These are phyloP conservation scores for Trichophaea hybrida DNA, from an alignment of 2,329 filamentous ascomycete genomes.

Conservation along the genomic window DNA sequence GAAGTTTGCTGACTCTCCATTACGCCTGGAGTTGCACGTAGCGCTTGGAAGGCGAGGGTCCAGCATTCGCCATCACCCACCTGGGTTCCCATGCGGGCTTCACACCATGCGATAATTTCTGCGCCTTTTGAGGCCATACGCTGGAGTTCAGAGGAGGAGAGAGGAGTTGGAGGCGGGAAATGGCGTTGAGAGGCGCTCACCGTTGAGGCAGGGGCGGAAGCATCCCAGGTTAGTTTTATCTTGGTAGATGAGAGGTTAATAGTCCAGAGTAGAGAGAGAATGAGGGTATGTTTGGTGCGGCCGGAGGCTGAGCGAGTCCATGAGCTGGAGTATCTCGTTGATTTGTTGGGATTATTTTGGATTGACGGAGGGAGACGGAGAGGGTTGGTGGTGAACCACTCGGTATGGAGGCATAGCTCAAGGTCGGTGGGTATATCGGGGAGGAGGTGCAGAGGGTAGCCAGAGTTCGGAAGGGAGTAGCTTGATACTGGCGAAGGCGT, in stretches of 20 bases:
- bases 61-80: slow-evolving; percentile 33
- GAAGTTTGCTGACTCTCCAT: slow-evolving; percentile 28
- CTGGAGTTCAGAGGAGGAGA: slow-evolving; percentile 24
- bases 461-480: slow-evolving; percentile 13
- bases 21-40: slow-evolving; percentile 25
- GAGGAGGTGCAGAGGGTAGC: slow-evolving; percentile 8
- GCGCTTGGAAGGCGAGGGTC: slow-evolving; percentile 30
- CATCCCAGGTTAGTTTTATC: slow-evolving; percentile 31
- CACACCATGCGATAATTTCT: slow-evolving; percentile 29
- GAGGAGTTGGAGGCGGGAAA: slow-evolving; percentile 26
- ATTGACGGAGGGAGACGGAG: slow-evolving; percentile 10
- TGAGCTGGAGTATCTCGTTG: slow-evolving; percentile 12
- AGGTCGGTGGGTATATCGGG: slow-evolving; percentile 15
- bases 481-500: not conserved
- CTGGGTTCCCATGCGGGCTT: slow-evolving; percentile 27
- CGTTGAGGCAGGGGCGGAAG: slow-evolving; percentile 27
- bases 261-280: slow-evolving; percentile 29
- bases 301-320: slow-evolving; percentile 17
- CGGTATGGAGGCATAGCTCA: slow-evolving; percentile 11
- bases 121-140: slow-evolving; percentile 24
- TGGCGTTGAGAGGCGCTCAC: slow-evolving; percentile 30
- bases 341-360: slow-evolving; percentile 14
- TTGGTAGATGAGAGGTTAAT: slow-evolving; percentile 29
- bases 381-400: slow-evolving; percentile 18
- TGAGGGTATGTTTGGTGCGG: slow-evolving; percentile 26